Conservation (phyloP, 768 basidiomycete species). For the Phylloporus sp. region DNA sequence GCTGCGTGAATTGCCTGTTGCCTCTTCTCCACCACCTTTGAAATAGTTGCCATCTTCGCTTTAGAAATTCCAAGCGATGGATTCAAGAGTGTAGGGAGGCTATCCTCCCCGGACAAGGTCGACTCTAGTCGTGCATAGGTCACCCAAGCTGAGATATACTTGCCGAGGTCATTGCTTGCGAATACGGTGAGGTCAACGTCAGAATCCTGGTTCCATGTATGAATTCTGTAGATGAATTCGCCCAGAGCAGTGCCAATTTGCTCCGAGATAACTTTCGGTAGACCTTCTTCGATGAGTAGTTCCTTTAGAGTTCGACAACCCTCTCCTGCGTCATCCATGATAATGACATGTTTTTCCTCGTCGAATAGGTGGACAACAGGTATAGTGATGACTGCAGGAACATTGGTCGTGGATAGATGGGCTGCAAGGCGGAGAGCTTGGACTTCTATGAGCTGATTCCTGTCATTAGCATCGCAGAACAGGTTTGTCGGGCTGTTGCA, state of each 20-base stretch:
- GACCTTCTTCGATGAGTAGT: slow-evolving; percentile 34
- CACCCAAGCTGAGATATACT: slow-evolving; percentile 36
- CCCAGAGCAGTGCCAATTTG: slow-evolving; percentile 54
- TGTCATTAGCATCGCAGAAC: slow-evolving; percentile 13
- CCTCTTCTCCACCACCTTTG: slow-evolving; percentile 30
- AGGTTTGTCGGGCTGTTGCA: slow-evolving; percentile 1
- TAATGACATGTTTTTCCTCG: slow-evolving; percentile 43
- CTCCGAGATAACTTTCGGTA: slow-evolving; percentile 28
- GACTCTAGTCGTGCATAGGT: slow-evolving; percentile 45
- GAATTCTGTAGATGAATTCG: slow-evolving; percentile 50
- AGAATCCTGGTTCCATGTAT: slow-evolving; percentile 41
- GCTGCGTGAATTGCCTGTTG: slow-evolving; percentile 30
- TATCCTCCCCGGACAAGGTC: slow-evolving; percentile 33
- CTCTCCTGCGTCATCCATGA: slow-evolving; percentile 61
- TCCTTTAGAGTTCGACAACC: slow-evolving; percentile 37
- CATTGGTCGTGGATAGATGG: slow-evolving; percentile 28
- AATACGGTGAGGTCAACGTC: slow-evolving; percentile 34
- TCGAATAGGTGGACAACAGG: slow-evolving; percentile 52
- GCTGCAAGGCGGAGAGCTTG: slow-evolving; percentile 46
- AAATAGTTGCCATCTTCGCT: slow-evolving; percentile 34
- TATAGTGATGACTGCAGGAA: slow-evolving; percentile 40
- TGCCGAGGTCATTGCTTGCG: slow-evolving; percentile 38
- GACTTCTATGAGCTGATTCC: slow-evolving; percentile 41
- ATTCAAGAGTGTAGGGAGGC: slow-evolving; percentile 35
- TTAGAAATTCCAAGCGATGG: slow-evolving; percentile 40